phyloP scores from a whole-genome alignment of 768 basidiomycete genomes.

The Tricholoma matsutake region DNA sequence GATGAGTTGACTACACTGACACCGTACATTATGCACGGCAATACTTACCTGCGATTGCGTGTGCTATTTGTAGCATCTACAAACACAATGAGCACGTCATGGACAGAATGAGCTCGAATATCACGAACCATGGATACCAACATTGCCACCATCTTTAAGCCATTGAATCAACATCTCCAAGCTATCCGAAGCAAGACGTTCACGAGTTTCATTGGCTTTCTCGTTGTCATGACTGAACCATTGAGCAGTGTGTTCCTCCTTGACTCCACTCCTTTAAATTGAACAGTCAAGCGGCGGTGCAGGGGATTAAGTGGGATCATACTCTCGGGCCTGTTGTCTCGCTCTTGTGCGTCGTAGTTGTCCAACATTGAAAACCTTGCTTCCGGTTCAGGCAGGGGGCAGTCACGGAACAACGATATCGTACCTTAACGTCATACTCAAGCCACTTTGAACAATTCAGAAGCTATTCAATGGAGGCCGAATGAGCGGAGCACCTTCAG shows the following conservation, averaged over 20 bases:
- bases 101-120: not conserved
- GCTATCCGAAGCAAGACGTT: constrained; percentile 85
- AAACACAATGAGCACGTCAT: not conserved
- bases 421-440: constrained; percentile 94
- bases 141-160: constrained; percentile 94
- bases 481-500: constrained; percentile 60
- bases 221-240: constrained; percentile 89
- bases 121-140: constrained; percentile 87
- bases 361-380: constrained; percentile 95
- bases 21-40: not conserved
- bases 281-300: constrained; percentile 1
- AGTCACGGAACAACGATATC: not conserved
- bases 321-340: constrained; percentile 74
- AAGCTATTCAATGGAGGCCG: constrained; percentile 6
- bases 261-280: constrained; percentile 63
- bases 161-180: constrained; percentile 93
- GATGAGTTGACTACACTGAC: not conserved
- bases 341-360: constrained; percentile 89
- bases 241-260: constrained; percentile 85
- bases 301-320: constrained; percentile 12
- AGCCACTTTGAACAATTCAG: constrained; percentile 68
- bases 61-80: constrained; percentile 97
- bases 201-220: constrained; percentile 72
- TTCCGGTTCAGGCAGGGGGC: not conserved
- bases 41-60: constrained; percentile 57